Evolutionary conservation across 23 red algal genomes (phyloP).

Genomic region (Agarophyton chilense): DNA sequence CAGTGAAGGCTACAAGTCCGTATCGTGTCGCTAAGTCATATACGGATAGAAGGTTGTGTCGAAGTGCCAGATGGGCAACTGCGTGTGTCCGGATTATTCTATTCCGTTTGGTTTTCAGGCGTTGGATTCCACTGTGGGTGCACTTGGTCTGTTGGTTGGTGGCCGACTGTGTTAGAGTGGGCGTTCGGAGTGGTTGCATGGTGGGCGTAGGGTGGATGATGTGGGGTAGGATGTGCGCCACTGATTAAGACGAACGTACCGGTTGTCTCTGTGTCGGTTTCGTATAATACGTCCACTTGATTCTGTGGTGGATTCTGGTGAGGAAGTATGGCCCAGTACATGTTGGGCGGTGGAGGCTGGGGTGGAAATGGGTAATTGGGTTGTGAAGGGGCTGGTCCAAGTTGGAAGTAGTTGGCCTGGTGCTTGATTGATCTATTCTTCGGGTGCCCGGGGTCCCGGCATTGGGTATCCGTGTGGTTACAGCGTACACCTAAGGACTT

Average conservation of each 20-base stretch:
- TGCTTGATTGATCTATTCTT: background rate
- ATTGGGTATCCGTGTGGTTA: constrained; percentile 14
- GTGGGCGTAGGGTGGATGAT: background rate
- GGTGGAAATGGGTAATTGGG: background rate
- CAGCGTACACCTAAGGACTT: background rate
- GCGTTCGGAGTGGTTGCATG: background rate
- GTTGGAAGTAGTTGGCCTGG: background rate
- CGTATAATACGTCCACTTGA: background rate
- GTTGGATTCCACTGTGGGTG: background rate
- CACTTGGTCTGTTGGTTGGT: background rate
- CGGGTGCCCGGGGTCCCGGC: background rate
- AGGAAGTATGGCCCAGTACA: background rate
- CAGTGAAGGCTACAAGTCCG: background rate
- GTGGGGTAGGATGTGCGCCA: background rate
- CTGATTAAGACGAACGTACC: background rate
- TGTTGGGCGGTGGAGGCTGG: background rate
- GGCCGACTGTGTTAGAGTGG: background rate
- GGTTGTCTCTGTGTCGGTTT: background rate
- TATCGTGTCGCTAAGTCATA: too few relatives aligned
- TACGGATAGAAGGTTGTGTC: background rate
- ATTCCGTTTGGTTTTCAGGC: background rate
- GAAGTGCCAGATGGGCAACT: background rate
- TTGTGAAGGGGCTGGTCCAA: background rate
- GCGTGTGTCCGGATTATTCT: background rate
- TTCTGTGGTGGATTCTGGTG: background rate